phyloP scores from a whole-genome alignment of 352 stramenopile species.

The Blastocystis sp. region DNA sequence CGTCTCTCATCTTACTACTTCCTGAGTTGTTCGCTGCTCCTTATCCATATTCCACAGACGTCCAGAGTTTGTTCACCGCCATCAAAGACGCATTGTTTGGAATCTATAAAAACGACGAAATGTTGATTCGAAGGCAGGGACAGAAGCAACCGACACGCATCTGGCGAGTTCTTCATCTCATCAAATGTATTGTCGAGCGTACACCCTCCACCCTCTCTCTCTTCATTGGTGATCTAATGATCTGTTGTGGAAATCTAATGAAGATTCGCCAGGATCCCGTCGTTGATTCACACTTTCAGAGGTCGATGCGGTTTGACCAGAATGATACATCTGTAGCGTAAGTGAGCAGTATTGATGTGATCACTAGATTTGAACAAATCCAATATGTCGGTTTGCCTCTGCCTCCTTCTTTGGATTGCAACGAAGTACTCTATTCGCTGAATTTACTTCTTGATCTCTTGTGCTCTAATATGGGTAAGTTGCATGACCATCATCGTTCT shows the following conservation, averaged over 20 bases:
- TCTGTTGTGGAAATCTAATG: not conserved
- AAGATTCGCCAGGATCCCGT: not conserved
- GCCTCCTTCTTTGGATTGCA: not conserved
- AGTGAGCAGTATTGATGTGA: too few relatives aligned
- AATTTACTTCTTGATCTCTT: constrained; percentile 8
- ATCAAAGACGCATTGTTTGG: not conserved
- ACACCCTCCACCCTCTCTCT: not conserved
- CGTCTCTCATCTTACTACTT: not conserved
- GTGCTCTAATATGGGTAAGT: not conserved
- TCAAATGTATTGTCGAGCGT: constrained; percentile 1
- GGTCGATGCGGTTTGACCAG: not conserved
- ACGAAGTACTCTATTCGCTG: constrained; percentile 8
- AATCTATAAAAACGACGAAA: constrained; percentile 10
- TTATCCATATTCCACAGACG: not conserved
- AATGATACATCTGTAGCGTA: too few relatives aligned
- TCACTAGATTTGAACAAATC: not conserved
- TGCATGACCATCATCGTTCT: not conserved
- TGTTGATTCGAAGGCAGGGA: not conserved
- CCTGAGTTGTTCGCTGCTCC: not conserved
- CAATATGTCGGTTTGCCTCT: not conserved
- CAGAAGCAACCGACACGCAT: not conserved
- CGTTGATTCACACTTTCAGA: not conserved
- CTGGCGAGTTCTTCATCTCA: constrained; percentile 26
- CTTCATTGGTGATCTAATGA: not conserved
- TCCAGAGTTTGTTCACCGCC: not conserved